A percentile compares a stretch with the other conserved stretches of the same genome.
Evolutionary conservation across 2,329 filamentous ascomycete species (phyloP).

Genomic region (Daldinia eschscholtzii): DNA sequence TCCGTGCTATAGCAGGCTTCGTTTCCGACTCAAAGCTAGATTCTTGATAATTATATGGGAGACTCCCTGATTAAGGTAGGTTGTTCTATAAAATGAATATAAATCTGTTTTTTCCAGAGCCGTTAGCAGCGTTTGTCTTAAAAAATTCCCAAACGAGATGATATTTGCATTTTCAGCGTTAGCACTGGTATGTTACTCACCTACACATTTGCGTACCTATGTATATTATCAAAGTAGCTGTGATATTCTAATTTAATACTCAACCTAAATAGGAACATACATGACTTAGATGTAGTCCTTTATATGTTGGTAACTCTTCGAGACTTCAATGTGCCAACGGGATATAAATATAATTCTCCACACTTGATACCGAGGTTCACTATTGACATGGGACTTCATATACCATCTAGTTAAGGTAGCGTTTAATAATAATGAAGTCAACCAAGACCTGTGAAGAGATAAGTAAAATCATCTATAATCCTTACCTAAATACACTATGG

Average conservation of each 20-base stretch:
- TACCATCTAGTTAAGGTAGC: not conserved
- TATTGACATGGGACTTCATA: not conserved
- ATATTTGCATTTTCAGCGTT: not conserved
- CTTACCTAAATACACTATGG: not conserved
- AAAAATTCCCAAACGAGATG: not conserved
- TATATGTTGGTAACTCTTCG: not conserved
- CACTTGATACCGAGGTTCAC: not conserved
- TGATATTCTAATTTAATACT: not conserved
- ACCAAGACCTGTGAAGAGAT: not conserved
- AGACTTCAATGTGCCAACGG: not conserved
- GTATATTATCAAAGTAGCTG: not conserved
- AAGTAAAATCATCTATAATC: not conserved
- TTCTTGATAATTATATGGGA: not conserved
- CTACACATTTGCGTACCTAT: not conserved
- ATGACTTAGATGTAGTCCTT: not conserved
- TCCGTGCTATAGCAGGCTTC: not conserved
- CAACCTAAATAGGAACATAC: not conserved
- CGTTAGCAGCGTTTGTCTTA: slow-evolving; percentile 1
- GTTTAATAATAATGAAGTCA: not conserved
- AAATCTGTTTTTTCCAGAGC: not conserved
- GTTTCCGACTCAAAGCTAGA: not conserved
- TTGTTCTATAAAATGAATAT: not conserved
- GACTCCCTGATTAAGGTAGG: not conserved
- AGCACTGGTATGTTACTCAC: not conserved
- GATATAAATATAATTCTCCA: not conserved